phyloP scores from a whole-genome alignment of 805 yeast genomes.

The Kazachstania bromeliacearum region DNA sequence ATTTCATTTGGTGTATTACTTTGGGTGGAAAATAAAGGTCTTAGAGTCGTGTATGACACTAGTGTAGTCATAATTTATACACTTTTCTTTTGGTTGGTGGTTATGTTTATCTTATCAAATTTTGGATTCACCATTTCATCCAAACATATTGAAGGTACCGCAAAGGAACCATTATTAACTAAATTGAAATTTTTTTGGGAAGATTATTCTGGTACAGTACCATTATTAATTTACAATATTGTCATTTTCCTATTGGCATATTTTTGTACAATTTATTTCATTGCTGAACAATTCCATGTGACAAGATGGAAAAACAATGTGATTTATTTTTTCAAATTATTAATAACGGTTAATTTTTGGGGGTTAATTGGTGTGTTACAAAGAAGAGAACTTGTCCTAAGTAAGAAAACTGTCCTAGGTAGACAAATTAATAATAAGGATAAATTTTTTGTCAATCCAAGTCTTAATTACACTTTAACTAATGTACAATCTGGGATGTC shows the following conservation, averaged over 20 bases:
- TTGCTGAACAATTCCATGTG: conserved; percentile 2
- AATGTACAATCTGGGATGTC: neutral
- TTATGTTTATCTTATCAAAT: conserved; percentile 18
- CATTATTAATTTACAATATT: conserved; percentile 20
- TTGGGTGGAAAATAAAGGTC: conserved; percentile 2
- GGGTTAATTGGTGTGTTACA: conserved; percentile 26
- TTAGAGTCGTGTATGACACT: conserved; percentile 5
- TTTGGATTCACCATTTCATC: conserved; percentile 20
- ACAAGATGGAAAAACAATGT: conserved; percentile 20
- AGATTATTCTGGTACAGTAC: conserved; percentile 23
- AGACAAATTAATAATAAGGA: conserved; percentile 24
- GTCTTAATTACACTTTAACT: conserved; percentile 10
- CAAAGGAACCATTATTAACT: neutral
- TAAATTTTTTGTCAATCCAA: conserved; percentile 22
- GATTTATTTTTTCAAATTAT: conserved; percentile 16
- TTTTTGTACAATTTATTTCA: conserved; percentile 12
- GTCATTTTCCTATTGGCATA: conserved; percentile 12
- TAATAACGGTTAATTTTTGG: conserved; percentile 28
- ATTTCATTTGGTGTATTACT: conserved; percentile 8
- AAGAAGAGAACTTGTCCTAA: conserved; percentile 19
- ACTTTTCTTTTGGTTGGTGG: conserved; percentile 9
- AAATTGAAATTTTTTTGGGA: conserved; percentile 15
- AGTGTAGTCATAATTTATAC: conserved; percentile 11
- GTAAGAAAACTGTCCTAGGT: conserved; percentile 26
- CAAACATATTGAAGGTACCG: conserved; percentile 7